phyloP scores from a whole-genome alignment of 495 filamentous ascomycete genomes.

The Oidiodendron maius region DNA sequence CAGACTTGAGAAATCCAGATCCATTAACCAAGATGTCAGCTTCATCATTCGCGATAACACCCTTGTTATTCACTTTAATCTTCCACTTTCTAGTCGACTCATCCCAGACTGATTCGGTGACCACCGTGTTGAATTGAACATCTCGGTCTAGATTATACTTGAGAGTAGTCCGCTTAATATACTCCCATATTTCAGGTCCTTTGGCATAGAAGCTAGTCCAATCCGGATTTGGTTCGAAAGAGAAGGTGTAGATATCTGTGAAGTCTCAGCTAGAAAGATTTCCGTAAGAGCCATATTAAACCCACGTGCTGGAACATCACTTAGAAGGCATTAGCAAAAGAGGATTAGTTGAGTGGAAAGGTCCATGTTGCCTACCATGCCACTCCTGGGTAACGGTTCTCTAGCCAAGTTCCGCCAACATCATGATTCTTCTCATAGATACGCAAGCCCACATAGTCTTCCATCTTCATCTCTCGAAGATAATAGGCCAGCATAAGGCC shows the following conservation, averaged over 20 bases:
- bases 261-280: background rate
- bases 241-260: constrained; percentile 33
- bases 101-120: constrained; percentile 8
- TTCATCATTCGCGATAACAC: constrained; percentile 19
- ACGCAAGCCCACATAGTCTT: constrained; percentile 40
- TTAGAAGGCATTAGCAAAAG: background rate
- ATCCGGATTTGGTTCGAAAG: constrained; percentile 45
- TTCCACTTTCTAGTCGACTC: constrained; percentile 7
- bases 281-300: background rate
- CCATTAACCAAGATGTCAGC: background rate
- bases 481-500: constrained; percentile 21
- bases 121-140: constrained; percentile 27
- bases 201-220: constrained; percentile 46
- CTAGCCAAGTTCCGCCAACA: constrained; percentile 55
- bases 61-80: background rate
- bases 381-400: constrained; percentile 48
- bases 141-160: constrained; percentile 48
- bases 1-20: background rate
- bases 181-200: constrained; percentile 51
- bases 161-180: constrained; percentile 47
- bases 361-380: constrained; percentile 1
- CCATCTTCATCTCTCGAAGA: too few relatives aligned
- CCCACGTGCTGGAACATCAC: too few relatives aligned
- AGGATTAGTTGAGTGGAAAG: constrained; percentile 5
- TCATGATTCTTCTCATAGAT: constrained; percentile 78